Conservation (phyloP, 2,329 filamentous ascomycete species). For the Cadophora sp. region DNA sequence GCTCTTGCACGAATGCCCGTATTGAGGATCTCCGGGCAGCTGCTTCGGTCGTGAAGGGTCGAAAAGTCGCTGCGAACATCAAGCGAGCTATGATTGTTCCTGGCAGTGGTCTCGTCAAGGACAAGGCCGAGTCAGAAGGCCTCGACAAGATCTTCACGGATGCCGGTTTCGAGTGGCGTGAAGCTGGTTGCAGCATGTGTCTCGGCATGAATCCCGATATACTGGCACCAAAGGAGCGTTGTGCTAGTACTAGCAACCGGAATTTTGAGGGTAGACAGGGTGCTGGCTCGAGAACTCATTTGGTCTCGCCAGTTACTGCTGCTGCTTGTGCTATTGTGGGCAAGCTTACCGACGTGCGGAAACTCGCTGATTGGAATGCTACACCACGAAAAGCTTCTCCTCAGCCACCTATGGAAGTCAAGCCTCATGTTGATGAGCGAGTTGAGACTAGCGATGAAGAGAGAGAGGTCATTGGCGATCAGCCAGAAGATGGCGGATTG, state of each 20-base stretch:
- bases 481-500: slow-evolving; percentile 67
- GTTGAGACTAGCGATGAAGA: slow-evolving; percentile 58
- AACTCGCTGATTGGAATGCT: slow-evolving; percentile 67
- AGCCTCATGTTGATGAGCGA: slow-evolving; percentile 60
- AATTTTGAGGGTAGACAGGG: slow-evolving; percentile 98
- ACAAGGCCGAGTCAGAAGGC: slow-evolving; percentile 88
- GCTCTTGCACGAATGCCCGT: slow-evolving; percentile 95
- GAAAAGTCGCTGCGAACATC: slow-evolving; percentile 85
- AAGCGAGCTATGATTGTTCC: slow-evolving; percentile 97
- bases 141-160: slow-evolving; percentile 91
- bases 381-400: slow-evolving; percentile 37
- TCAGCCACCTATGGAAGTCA: slow-evolving; percentile 40
- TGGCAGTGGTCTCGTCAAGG: slow-evolving; percentile 92
- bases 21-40: slow-evolving; percentile 95
- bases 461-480: slow-evolving; percentile 60
- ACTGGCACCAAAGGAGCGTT: slow-evolving; percentile 87
- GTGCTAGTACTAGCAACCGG: slow-evolving; percentile 93
- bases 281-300: slow-evolving; percentile 86
- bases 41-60: slow-evolving; percentile 84
- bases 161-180: slow-evolving; percentile 96
- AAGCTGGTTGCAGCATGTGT: slow-evolving; percentile 99
- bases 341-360: slow-evolving; percentile 90
- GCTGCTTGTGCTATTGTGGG: slow-evolving; percentile 89
- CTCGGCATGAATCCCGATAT: slow-evolving; percentile 99
- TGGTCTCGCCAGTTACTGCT: slow-evolving; percentile 98